phyloP scores from a whole-genome alignment of 176 grass and related monocot species.

The Luzula sylvatica region DNA sequence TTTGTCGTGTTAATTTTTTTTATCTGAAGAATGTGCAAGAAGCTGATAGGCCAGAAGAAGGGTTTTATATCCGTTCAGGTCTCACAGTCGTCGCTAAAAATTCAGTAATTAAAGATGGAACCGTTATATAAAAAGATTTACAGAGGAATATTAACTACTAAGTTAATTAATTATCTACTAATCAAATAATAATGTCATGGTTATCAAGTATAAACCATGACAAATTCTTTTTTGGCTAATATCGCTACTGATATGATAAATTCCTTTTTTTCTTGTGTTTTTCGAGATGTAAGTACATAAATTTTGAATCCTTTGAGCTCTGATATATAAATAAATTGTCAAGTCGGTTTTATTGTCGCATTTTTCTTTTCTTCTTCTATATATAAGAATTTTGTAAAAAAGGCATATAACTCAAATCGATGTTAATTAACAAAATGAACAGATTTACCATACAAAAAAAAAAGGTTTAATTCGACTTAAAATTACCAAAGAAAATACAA shows the following conservation, averaged over 20 bases:
- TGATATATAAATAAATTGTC: no score
- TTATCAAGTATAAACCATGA: no score
- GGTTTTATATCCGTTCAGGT: constrained; percentile 74
- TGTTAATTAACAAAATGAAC: no score
- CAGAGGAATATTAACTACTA: background rate
- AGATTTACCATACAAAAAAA: background rate
- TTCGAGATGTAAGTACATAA: constrained; percentile 2
- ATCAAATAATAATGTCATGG: background rate
- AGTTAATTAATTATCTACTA: constrained; percentile 11
- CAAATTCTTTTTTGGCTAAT: background rate
- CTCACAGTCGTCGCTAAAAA: constrained; percentile 68
- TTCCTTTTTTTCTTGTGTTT: constrained; percentile 9
- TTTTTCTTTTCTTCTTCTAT: no score
- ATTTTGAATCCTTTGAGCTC: no score
- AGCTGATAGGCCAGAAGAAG: constrained; percentile 43
- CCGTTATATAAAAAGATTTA: constrained; percentile 37
- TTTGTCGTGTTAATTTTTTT: constrained; percentile 7
- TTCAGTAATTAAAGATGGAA: constrained; percentile 48
- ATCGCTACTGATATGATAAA: constrained; percentile 2
- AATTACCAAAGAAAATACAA: constrained; percentile 21
- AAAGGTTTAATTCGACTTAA: constrained; percentile 13
- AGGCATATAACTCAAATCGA: no score
- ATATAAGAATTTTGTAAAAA: no score
- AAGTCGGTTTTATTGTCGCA: no score
- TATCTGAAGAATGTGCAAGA: constrained; percentile 58